Evolutionary conservation across 2,329 filamentous ascomycete species (phyloP).

Genomic region (Neofusicoccum kwambonambiense): DNA sequence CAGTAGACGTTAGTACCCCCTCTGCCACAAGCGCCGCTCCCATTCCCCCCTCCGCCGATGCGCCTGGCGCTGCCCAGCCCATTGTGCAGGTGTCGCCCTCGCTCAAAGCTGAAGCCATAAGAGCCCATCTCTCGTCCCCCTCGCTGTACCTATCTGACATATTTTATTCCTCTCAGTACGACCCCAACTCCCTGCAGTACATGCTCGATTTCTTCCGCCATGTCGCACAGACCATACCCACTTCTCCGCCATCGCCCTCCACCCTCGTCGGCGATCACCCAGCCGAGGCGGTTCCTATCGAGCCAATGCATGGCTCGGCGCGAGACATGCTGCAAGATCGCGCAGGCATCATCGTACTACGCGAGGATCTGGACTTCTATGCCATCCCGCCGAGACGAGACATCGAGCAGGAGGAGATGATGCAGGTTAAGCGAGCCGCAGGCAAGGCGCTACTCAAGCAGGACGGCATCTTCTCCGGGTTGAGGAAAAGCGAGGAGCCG

Average conservation of each 20-base stretch:
- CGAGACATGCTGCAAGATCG: conserved; percentile 80
- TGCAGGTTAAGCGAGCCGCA: conserved; percentile 90
- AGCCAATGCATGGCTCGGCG: conserved; percentile 68
- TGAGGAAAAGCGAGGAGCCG: conserved; percentile 91
- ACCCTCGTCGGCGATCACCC: conserved; percentile 39
- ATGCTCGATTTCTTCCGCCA: conserved; percentile 98
- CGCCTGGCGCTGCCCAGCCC: conserved; percentile 19
- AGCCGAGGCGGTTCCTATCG: conserved; percentile 62
- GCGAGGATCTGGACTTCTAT: conserved; percentile 97
- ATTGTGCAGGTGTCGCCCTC: conserved; percentile 32
- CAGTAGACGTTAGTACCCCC: conserved; percentile 79
- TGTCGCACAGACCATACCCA: conserved; percentile 93
- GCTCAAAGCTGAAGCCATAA: conserved; percentile 35
- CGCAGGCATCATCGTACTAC: conserved; percentile 92
- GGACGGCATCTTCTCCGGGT: conserved; percentile 91
- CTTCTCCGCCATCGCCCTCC: conserved; percentile 63
- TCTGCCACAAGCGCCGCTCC: not conserved
- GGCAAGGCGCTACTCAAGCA: conserved; percentile 83
- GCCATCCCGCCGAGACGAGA: conserved; percentile 83
- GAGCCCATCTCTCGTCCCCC: conserved; percentile 42
- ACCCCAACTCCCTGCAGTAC: conserved; percentile 92
- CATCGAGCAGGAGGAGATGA: conserved; percentile 87
- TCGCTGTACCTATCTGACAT: conserved; percentile 57
- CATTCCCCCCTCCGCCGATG: conserved; percentile 27
- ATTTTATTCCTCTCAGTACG: conserved; percentile 70